Evolutionary conservation across 345 rosid genomes (phyloP), one percentile per base, ranked within the genome.

Genomic region (Moringa oleifera): DNA sequence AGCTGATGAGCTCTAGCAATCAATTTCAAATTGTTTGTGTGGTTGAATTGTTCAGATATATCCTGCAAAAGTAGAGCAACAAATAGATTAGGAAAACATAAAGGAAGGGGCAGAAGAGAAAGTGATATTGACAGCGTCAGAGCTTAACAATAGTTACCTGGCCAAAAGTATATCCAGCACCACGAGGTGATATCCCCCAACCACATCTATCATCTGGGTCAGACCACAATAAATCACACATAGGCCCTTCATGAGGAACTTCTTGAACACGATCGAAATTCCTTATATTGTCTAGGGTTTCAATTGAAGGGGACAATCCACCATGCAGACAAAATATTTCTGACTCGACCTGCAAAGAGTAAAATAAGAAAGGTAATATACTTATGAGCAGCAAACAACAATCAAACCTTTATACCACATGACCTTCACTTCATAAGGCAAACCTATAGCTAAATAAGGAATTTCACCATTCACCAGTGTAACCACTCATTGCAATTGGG

Each of bases 151-250:
- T 52, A 37, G 53, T 68, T 75, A 94, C 97, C 79, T 94, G 97
- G 70, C 97, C 99, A 78, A 93, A 93, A 53, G 98, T 93, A 75
- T 90, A 93, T 56, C 98, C 98, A 28, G 98, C 98, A 66, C 99
- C 99, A 62, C 95, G 87, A 19, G 97, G 99, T 65, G 99, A 94
- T 73, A 94, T 94, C 16, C 97, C 99, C 99, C 99, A 94, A 54
- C 99, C 97, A 71, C 97, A 90, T 37, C 99, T 79, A 66, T 94
- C 97, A 70, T 94, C 99, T 19, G 97, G 99, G 70, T 94, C 97
- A 76, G 97, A 90, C 97, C 99, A 94, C 70, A 94, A 79, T 41
- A 94, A 86, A 76, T 94, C 99, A 79, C 99, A 94, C 99, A 94
- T 94, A 33, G 99, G 96, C 31, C 99, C 99, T 79, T 94, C 97